phyloP scores from a whole-genome alignment of 768 basidiomycete species.

The Lyophyllum atratum region DNA sequence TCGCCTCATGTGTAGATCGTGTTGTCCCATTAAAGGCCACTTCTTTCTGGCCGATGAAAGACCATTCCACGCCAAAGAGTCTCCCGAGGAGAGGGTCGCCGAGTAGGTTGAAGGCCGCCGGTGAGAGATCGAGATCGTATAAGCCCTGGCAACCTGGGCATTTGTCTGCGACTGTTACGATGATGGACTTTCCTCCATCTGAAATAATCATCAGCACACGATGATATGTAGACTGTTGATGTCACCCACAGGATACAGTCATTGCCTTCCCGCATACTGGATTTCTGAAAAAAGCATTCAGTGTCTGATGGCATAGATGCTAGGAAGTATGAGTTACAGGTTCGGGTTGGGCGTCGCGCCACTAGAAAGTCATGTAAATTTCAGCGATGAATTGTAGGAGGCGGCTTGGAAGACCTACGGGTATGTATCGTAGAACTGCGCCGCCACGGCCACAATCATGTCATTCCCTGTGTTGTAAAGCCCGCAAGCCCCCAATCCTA shows the following conservation, averaged over 20 bases:
- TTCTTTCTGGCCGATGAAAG: too few species aligned
- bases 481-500: slow-evolving; percentile 20
- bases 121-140: slow-evolving; percentile 20
- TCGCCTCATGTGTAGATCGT: too few species aligned
- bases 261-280: slow-evolving; percentile 14
- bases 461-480: slow-evolving; percentile 2
- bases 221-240: not conserved
- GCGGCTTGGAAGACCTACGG: slow-evolving; percentile 7
- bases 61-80: slow-evolving; percentile 9
- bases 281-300: slow-evolving; percentile 4
- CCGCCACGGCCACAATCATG: slow-evolving; percentile 14
- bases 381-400: not conserved
- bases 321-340: not conserved
- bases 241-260: slow-evolving; percentile 7
- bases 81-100: slow-evolving; percentile 5
- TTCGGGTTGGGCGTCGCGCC: not conserved
- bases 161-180: slow-evolving; percentile 13
- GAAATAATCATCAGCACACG: not conserved
- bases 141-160: slow-evolving; percentile 14
- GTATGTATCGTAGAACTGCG: slow-evolving; percentile 8
- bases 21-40: too few species aligned
- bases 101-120: slow-evolving; percentile 13
- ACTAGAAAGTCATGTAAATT: not conserved
- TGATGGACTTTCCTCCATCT: slow-evolving; percentile 13
- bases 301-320: not conserved